Base-by-base conservation (phyloP, 1,139 yeast genomes). In the Kluyveromyces marxianus region DNA sequence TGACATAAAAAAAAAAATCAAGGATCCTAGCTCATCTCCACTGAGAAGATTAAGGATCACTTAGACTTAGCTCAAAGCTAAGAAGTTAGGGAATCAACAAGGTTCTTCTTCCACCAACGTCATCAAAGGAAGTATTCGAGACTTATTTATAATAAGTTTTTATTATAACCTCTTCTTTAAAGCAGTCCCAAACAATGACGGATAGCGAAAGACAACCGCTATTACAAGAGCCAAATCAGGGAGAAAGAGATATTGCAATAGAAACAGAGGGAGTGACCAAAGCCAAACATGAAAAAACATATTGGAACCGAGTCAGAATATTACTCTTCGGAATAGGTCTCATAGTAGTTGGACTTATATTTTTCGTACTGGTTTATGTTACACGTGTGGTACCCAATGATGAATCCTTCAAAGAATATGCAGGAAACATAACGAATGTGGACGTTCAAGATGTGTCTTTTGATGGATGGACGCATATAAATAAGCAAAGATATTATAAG, bases 381-480 rank as follows among this genome's bases (percentile, higher is more conserved):
- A 25, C 14, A 7, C 3, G 32, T 3, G 14, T 26, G 30, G 21
- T 40, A 14, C 44, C 47, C 6, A 28, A 26, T 24, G n/a, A 28
- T 25, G 42, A 41, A 8, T 21, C 26, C 7, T 33, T 45, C n/a
- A 53, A 52, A 39, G 44, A 50, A 10, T 49, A 49, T 41, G 41
- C 54, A 2, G n/a, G 49, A 3, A 45, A 52, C 4, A 50, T 58
- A 10, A 54, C 66, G 2, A 48, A 56, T 28, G 47, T 55, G 26
- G 40, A 57, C 31, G 37, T 62, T 1, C 41, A 46, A 2, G 50
- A 51, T n/a, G 46, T 60, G 10, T 51, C 52, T 30, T 39, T 61
- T 5, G 61, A 60, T 35, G 66, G 66, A 1, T 62, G 66, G 66
- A 43, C 57, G 29, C 48, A 50, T 41, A 47, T 50, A 34, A 60